Base-by-base conservation (phyloP, 805 yeast genomes). In the Candida coquimbonensis region DNA sequence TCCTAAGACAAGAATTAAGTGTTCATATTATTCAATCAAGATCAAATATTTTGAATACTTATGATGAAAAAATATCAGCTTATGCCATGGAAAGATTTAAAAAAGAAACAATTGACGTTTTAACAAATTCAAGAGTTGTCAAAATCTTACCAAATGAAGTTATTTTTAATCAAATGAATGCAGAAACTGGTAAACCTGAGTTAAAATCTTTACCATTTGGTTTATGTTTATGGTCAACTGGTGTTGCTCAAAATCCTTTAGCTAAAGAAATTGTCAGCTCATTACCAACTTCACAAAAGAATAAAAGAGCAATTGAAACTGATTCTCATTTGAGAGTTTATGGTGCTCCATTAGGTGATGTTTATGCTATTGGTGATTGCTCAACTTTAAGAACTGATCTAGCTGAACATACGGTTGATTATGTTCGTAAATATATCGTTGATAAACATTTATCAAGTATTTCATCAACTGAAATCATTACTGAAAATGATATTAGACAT, bases 141-240 rank as follows among this genome's bases (percentile, higher is more conserved):
- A 74, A 74, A 50, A 78, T 81, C 41, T 57, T 71, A 43, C 75
- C 77, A 9, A 78, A 78, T 54, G 69, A 70, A 40, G 87, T 83
- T 6, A 55, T 80, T 13, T 83, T 80, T 62, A 71, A 74, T 39
- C 83, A 79, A 56, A 69, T 65, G 47, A 64, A 69, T 43, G 26
- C 42, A 16, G 68, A 64, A 24, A 70, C 73, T 17, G 77, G 76
- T 17, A 64, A 62, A 31, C 54, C 55, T 21, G 65, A 56, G 34
- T 43, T 61, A 34, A 77, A 73, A 58, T 73, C 74, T 48, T 61
- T 83, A 42, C 83, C 87, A 40, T 81, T 73, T 49, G 89, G 89
- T 12, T 60, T 83, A 34, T 80, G 87, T 59, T 60, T 83, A 39
- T 83, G 89, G 89, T 81, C 87, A 1, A 83, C 89, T 1, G 89